Percentiles rank a stretch among this genome's conserved stretches.
Evolutionary conservation across 2,329 filamentous ascomycete genomes (phyloP).

Genomic region (Ciborinia camelliae): DNA sequence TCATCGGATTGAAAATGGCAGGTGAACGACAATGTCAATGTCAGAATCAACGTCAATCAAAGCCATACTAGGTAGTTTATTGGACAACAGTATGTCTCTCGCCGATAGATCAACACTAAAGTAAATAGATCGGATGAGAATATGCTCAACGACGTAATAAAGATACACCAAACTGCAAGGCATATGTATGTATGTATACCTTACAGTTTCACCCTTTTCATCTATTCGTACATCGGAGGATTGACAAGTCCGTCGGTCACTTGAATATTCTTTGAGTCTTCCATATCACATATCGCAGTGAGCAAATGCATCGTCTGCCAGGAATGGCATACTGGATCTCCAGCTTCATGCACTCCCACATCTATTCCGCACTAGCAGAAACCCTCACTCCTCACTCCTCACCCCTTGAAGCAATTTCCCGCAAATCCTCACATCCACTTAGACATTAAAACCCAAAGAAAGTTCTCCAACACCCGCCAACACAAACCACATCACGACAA

Average conservation of each 20-base stretch:
- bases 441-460: not conserved
- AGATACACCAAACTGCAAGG: not conserved
- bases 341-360: not conserved
- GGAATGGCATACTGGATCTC: not conserved
- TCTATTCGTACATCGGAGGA: not conserved
- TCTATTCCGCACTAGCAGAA: not conserved
- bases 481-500: not conserved
- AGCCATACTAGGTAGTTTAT: not conserved
- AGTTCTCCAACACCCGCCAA: not conserved
- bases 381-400: not conserved
- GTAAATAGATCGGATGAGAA: not conserved
- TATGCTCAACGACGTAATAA: not conserved
- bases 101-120: not conserved
- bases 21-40: not conserved
- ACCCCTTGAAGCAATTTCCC: too few relatives aligned
- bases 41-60: not conserved
- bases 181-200: too few relatives aligned
- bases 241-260: not conserved
- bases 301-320: not conserved
- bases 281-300: not conserved
- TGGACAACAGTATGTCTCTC: conserved; percentile 5
- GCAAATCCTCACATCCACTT: not conserved
- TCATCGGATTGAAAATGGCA: not conserved
- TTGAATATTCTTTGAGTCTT: not conserved
- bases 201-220: not conserved